Evolutionary conservation across 1,284 basidiomycete genomes (phyloP), one percentile per base, ranked within the genome.

Genomic region (Ceratobasidium sp.): DNA sequence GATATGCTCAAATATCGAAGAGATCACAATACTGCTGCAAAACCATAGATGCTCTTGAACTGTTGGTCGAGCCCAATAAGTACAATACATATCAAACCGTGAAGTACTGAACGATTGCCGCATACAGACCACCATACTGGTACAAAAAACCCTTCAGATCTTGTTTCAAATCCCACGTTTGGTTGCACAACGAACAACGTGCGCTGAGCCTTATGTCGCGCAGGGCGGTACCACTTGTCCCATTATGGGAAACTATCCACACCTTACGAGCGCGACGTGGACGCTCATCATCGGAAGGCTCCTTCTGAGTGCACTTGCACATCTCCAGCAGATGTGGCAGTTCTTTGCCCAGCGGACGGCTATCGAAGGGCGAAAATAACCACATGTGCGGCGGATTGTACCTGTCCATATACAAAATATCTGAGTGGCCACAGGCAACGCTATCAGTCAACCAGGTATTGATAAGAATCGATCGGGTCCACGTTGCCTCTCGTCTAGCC

Each of bases 341-440:
- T 13, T 27, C 27, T 23, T 50, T 50, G 2, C 58, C 46, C 3
- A 60, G 46, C 9, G 58, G 46, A 3, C 46, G 29, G 30, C 46
- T 50, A 19, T 49, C 27, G 30, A 50, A 60, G n/a, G 58, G 58
- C 1, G 58, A 44, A 39, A 49, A 50, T 1, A 60, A 29, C 58
- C 58, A 60, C 46, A 60, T 21, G 16, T n/a, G 8, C 16, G 58
- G 58, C 16, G 11, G 25, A 2, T 1, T n/a, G 3, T 9, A 13
- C 29, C 33, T 46, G 14, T 30, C n/a, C 25, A 60, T 8, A 25
- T 29, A 23, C 1, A 50, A 1, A 5, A 60, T 49, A 46, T 60
- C 44, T 3, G 46, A n/a, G 46, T 60, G 58, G 46, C n/a, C 33
- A 16, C 1, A 2, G 1, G 58, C 44, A 1, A 60, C 19, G 19